phyloP scores from a whole-genome alignment of 2,329 filamentous ascomycete species.

The Monosporascus sp. region DNA sequence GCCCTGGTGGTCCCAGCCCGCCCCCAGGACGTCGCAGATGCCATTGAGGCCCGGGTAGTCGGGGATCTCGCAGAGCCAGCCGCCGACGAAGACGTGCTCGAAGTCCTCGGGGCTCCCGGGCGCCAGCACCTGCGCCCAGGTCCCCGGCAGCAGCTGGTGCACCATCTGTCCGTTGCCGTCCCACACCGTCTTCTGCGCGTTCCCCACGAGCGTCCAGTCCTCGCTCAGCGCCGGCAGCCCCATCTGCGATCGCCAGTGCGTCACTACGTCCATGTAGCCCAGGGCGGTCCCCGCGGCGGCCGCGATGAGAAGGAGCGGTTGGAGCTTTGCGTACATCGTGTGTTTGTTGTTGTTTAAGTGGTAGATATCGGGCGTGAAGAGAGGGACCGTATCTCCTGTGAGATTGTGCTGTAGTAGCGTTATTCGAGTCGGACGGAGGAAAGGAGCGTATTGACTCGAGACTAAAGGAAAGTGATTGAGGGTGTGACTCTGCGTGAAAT shows the following conservation, averaged over 20 bases:
- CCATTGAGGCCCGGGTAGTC: not conserved
- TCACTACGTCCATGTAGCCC: not conserved
- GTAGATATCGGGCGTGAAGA: not conserved
- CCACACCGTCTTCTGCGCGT: not conserved
- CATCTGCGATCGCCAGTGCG: not conserved
- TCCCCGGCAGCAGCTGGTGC: not conserved
- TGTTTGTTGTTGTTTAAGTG: not conserved
- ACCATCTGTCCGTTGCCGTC: not conserved
- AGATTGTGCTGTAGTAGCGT: not conserved
- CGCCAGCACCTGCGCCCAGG: not conserved
- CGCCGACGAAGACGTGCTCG: not conserved
- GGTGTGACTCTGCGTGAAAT: too few species aligned
- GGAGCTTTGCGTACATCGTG: not conserved
- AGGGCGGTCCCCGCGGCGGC: not conserved
- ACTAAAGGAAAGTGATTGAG: too few species aligned
- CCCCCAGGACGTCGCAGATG: not conserved
- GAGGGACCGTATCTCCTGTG: not conserved
- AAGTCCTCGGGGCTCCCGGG: not conserved
- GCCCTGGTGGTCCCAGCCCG: not conserved
- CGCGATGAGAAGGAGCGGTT: not conserved
- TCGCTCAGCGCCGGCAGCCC: not conserved
- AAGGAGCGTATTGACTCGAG: too few species aligned
- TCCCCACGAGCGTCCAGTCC: not conserved
- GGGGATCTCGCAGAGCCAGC: slow-evolving; percentile 1
- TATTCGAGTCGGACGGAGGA: too few species aligned